Conservation (phyloP, 495 filamentous ascomycete genomes). For the Penicillium diatomitis region DNA sequence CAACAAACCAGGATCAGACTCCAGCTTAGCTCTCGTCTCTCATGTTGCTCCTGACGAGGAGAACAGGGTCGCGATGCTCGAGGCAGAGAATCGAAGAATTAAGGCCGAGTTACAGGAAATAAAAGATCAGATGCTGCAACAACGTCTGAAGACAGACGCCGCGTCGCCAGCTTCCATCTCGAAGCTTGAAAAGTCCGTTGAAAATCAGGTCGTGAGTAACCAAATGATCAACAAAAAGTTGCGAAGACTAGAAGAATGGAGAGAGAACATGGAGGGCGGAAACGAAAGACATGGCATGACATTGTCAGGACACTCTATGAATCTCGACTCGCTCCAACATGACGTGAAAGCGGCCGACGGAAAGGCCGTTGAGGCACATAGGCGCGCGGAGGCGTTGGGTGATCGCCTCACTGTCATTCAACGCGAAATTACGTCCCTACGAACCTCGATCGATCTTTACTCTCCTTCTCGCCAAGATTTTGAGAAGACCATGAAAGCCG, state of each 20-base stretch:
- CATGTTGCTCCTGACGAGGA: background rate
- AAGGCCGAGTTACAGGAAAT: background rate
- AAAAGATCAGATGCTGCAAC: background rate
- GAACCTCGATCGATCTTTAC: background rate
- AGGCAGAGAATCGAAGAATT: background rate
- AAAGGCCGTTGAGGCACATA: background rate
- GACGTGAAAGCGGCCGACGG: background rate
- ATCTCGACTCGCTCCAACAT: background rate
- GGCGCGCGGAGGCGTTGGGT: background rate
- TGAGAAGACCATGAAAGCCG: background rate
- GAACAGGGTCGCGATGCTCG: background rate
- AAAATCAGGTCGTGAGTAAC: background rate
- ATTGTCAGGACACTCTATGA: background rate
- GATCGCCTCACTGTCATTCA: background rate
- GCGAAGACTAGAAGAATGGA: background rate
- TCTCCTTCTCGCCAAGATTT: background rate
- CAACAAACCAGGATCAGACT: background rate
- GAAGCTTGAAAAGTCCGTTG: background rate
- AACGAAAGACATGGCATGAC: too few species aligned
- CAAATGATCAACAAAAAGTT: background rate
- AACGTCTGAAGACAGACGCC: background rate
- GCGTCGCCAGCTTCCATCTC: background rate
- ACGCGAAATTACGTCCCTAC: background rate
- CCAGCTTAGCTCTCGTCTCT: background rate
- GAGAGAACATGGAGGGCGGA: background rate